These are phyloP conservation scores for Salix caprea DNA, from an alignment of 345 rosid genomes.

Conservation along the genomic window DNA sequence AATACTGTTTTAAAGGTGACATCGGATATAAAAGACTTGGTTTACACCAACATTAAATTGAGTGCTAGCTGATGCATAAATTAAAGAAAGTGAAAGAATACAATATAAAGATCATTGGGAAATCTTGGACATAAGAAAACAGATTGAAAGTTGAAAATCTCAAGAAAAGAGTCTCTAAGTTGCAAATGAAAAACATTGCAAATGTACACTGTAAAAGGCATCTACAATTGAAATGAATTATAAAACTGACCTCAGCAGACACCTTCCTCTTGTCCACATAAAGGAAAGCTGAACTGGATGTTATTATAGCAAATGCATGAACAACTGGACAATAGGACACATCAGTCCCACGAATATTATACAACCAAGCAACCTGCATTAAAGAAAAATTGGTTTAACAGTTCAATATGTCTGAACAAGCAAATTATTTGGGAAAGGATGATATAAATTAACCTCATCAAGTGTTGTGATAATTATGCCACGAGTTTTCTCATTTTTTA, in stretches of 20 bases:
- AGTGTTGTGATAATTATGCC: constrained; percentile 72
- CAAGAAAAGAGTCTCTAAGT: background rate
- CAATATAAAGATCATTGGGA: no score
- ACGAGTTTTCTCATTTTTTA: constrained; percentile 46
- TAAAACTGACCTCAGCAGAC: constrained; percentile 51
- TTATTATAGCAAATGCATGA: constrained; percentile 88
- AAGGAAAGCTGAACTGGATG: constrained; percentile 58
- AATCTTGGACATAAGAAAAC: no score
- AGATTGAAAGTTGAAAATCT: background rate
- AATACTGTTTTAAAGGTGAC: background rate
- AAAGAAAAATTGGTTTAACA: constrained; percentile 2
- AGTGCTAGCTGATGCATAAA: background rate
- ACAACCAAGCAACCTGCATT: constrained; percentile 96
- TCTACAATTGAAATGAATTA: background rate
- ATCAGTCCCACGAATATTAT: constrained; percentile 87
- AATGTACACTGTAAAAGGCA: background rate
- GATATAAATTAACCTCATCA: constrained; percentile 60
- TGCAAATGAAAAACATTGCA: no score
- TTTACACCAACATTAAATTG: background rate
- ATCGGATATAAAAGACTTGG: background rate
- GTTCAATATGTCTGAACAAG: background rate
- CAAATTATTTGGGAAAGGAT: background rate
- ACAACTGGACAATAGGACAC: constrained; percentile 88
- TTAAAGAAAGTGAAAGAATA: no score
- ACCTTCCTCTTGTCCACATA: constrained; percentile 79